These are phyloP conservation scores for Nasturtium officinale DNA, from an alignment of 345 rosid genomes.

Conservation along the genomic window DNA sequence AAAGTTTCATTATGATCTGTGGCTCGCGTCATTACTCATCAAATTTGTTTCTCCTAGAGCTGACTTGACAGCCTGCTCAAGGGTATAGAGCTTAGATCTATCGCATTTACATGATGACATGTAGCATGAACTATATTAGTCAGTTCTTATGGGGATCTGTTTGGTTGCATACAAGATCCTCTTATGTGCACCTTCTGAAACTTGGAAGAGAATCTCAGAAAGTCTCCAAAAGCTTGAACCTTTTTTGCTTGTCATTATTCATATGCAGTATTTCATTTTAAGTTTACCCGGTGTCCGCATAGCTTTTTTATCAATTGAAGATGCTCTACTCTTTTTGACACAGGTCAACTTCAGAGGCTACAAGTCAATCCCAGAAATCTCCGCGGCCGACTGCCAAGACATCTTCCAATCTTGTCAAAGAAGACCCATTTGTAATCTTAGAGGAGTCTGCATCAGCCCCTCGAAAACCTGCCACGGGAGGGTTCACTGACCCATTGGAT, in stretches of 20 bases:
- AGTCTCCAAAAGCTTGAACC: neutral
- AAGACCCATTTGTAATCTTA: constrained; percentile 62
- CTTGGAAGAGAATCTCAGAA: neutral
- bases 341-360: constrained; percentile 55
- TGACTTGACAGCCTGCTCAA: too few relatives aligned
- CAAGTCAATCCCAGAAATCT: constrained; percentile 46
- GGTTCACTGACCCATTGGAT: constrained; percentile 52
- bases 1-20: neutral
- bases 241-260: neutral
- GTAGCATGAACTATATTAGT: neutral
- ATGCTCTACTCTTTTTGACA: constrained; percentile 22
- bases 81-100: neutral
- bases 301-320: constrained; percentile 11
- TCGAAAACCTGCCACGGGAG: constrained; percentile 45
- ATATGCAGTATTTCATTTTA: neutral
- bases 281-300: neutral
- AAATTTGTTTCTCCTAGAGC: too few relatives aligned
- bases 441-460: constrained; percentile 55
- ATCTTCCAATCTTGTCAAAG: constrained; percentile 49
- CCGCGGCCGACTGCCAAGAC: constrained; percentile 47
- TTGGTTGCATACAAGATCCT: neutral
- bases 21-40: too few relatives aligned
- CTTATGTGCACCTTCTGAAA: neutral
- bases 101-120: neutral
- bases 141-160: neutral